Evolutionary conservation across 495 filamentous ascomycete genomes (phyloP).

Genomic region (Aspergillus baeticus): DNA sequence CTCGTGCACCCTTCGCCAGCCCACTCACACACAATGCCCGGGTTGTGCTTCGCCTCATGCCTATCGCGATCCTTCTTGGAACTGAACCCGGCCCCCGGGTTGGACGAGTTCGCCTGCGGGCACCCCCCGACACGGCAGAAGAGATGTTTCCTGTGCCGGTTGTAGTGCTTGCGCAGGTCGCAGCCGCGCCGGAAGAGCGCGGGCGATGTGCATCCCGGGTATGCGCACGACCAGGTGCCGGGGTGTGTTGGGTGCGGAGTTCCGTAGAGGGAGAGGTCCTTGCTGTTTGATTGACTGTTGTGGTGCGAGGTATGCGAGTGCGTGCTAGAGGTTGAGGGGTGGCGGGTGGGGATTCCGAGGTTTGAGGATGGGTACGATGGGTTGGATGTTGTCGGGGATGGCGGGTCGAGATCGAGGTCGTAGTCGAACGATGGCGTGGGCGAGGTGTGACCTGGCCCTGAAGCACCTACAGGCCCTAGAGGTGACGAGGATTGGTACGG

Average conservation of each 20-base stretch:
- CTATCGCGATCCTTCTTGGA: slow-evolving; percentile 63
- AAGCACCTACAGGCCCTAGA: not conserved
- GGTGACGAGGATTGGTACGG: not conserved
- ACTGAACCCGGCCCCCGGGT: slow-evolving; percentile 56
- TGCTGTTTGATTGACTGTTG: not conserved
- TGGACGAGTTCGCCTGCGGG: slow-evolving; percentile 57
- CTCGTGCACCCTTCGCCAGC: slow-evolving; percentile 48
- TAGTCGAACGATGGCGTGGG: slow-evolving; percentile 4
- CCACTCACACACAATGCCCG: slow-evolving; percentile 57
- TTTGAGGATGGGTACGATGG: slow-evolving; percentile 1
- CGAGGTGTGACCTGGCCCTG: slow-evolving; percentile 2
- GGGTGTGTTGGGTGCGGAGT: slow-evolving; percentile 28
- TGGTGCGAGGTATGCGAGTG: not conserved
- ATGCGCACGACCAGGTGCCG: slow-evolving; percentile 54
- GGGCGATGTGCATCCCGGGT: slow-evolving; percentile 56
- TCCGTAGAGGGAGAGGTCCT: slow-evolving; percentile 27
- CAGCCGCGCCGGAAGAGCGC: slow-evolving; percentile 58
- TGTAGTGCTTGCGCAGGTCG: slow-evolving; percentile 65
- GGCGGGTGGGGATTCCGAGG: not conserved
- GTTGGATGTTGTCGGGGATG: not conserved
- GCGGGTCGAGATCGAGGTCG: slow-evolving; percentile 6
- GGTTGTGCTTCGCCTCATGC: slow-evolving; percentile 64
- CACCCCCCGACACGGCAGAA: slow-evolving; percentile 64
- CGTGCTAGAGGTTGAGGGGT: slow-evolving; percentile 1
- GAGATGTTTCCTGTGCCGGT: slow-evolving; percentile 59